A percentile compares a stretch with the other conserved stretches of the same genome.
phyloP scores from a whole-genome alignment of 2,329 filamentous ascomycete genomes.

The Beauveria caledonica region DNA sequence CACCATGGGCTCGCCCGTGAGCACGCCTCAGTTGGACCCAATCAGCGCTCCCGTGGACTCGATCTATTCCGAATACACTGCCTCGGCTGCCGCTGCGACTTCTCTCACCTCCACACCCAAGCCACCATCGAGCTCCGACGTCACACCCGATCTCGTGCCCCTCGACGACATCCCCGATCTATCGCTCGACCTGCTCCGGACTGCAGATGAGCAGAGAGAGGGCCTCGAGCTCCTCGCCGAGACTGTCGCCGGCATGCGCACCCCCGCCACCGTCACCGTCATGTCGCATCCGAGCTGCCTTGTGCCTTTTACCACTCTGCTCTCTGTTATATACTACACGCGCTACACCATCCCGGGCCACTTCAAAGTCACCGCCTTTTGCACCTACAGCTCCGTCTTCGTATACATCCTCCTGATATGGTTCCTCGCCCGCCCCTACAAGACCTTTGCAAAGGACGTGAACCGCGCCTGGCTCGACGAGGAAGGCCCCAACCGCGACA shows the following conservation, averaged over 20 bases:
- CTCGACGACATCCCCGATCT: conserved; percentile 52
- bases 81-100: conserved; percentile 44
- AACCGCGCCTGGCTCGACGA: conserved; percentile 12
- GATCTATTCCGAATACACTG: conserved; percentile 27
- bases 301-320: conserved; percentile 34
- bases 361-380: conserved; percentile 9
- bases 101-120: conserved; percentile 34
- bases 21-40: conserved; percentile 56
- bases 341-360: conserved; percentile 7
- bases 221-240: conserved; percentile 70
- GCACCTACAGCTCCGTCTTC: conserved; percentile 8
- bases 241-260: conserved; percentile 74
- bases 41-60: conserved; percentile 21
- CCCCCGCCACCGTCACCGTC: conserved; percentile 54
- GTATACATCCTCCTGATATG: conserved; percentile 11
- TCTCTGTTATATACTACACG: conserved; percentile 33
- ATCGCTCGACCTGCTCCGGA: conserved; percentile 48
- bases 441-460: conserved; percentile 16
- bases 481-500: conserved; percentile 33
- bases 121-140: conserved; percentile 24
- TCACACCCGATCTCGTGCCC: conserved; percentile 28
- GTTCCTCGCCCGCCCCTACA: conserved; percentile 27
- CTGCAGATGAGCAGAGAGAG: conserved; percentile 52
- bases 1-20: conserved; percentile 53
- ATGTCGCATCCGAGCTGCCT: conserved; percentile 54